Evolutionary conservation across 116 monocot species (phyloP), one percentile per base, ranked within the genome.

Genomic region (Thalassia testudinum): DNA sequence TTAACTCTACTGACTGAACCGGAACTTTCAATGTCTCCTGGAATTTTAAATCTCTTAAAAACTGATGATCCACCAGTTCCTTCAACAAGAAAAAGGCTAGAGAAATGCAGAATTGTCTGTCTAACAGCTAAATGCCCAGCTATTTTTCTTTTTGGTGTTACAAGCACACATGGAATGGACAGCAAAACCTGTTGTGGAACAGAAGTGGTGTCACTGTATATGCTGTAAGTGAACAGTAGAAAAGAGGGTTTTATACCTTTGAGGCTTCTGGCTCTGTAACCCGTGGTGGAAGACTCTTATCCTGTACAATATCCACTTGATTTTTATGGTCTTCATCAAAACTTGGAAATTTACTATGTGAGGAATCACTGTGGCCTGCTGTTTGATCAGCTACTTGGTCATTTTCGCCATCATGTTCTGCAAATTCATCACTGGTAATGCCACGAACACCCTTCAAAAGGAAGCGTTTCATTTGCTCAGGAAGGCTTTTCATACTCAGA

Each of bases 51-150:
- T 8, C 66, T 77, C 28, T 75, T 77, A 63, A 99, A 99, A 62
- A 80, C 70, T 63, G 97, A 85, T 47, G 86, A 82, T 29, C 85
- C 97, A 44, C 80, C 97, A 47, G 97, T 75, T 42, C 97, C 90
- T 77, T 89, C 86, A 42, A 90, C 82, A 43, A 99, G 58, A 75
- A 89, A 89, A 47, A 90, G 73, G 25, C 85, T 67, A 48, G 74
- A 75, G 67, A 99, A 90, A 68, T 90, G 82, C 25, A 99, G 48
- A 50, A 77, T 56, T 43, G 67, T 79, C 48, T 66, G 73, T 77
- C 76, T 67, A 28, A 90, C 61, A 26, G 73, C 63, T 58, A 99
- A 70, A 71, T 67, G 77, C 21, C 97, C 97, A 50, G 72, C 82
- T 34, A 90, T 54, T 75, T 99, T 99, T 72, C 97, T 77, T 61